Base-by-base conservation (phyloP, 208 protist genomes). In the Trypanosoma lewisi region DNA sequence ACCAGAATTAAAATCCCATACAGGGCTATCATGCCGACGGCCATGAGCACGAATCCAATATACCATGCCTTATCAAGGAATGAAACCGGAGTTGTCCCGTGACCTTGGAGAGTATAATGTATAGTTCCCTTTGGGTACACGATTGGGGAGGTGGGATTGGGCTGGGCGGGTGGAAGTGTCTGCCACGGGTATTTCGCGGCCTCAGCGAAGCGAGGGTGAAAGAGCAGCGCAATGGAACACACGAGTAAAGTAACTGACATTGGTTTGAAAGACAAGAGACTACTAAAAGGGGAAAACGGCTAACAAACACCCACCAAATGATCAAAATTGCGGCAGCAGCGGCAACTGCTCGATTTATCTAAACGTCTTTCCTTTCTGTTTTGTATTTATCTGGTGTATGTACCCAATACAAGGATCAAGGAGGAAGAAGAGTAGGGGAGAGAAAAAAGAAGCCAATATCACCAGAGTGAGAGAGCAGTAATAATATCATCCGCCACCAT, bases 91-190 rank as follows among this genome's bases (percentile, higher is more conserved):
- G 27, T 11, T 5, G 12, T 27, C 19, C 57, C 45, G 19, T 45
- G 30, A n/a, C 1, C n/a, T 25, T 34, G 17, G 17, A 21, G 25
- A 3, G 17, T 23, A 23, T 49, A 59, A 41, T 41, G 30, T 9
- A 59, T 42, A 28, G 42, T 50, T 25, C 21, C 30, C 17, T 12
- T 27, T 19, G 55, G 47, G 16, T 69, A 61, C 28, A 54, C 27
- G 19, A 36, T 6, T 11, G 50, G 50, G 27, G 7, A 7, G 1
- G 25, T 7, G 6, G 6, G 31, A 17, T 4, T 8, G 2, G 50
- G 50, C 2, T n/a, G 5, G 7, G 14, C 28, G 1, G 50, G 50
- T 12, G 50, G 50, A 54, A 7, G 41, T 17, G 41, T 45, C 41
- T 45, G 41, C 41, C 41, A 45, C 41, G 41, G 41, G 16, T 21